Evolutionary conservation across 805 yeast genomes (phyloP), one percentile per base, ranked within the genome.

Genomic region (Lipomyces sp.): DNA sequence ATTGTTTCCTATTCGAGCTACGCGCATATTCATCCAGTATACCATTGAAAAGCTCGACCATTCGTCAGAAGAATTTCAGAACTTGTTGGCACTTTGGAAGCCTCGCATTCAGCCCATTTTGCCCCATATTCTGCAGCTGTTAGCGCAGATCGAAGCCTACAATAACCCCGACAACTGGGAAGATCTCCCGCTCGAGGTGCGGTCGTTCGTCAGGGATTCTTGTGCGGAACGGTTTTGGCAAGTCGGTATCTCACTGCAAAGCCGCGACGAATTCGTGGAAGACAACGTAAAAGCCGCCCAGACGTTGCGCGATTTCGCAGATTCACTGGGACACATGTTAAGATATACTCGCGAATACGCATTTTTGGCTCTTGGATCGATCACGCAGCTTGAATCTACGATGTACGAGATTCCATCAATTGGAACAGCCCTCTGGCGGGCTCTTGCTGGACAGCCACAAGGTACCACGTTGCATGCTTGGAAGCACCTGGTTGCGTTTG

Each of bases 151-250:
- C 62, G 97, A 93, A 78, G 92, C 97, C 0, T 95, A 93, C 74
- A 97, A 92, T 76, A 90, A 95, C 74, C 97, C 98, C 0, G 89
- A 83, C 11, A 94, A 94, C 77, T 94, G 99, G 98, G 81, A 81
- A 13, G 90, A 86, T 51, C 81, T 95, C 59, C 98, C 99, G 0
- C 84, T 84, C 2, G 96, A 92, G 64, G 98, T 95, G 0, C 97
- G 91, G 76, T 83, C 94, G 0, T 94, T 96, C 80, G 97, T 94
- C n/a, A 85, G 85, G 70, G 89, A 91, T 73, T 89, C 96, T 67
- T 89, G 96, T 59, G 87, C 88, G 75, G 99, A 95, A 79, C 83
- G 98, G 73, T 95, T 95, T 77, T 95, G 99, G 99, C 98, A 96
- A 75, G 96, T 92, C 67, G 99, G 99, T 18, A 96, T 96, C 30